Base-by-base conservation (phyloP, 768 basidiomycete species). In the Rhodotorula toruloides region DNA sequence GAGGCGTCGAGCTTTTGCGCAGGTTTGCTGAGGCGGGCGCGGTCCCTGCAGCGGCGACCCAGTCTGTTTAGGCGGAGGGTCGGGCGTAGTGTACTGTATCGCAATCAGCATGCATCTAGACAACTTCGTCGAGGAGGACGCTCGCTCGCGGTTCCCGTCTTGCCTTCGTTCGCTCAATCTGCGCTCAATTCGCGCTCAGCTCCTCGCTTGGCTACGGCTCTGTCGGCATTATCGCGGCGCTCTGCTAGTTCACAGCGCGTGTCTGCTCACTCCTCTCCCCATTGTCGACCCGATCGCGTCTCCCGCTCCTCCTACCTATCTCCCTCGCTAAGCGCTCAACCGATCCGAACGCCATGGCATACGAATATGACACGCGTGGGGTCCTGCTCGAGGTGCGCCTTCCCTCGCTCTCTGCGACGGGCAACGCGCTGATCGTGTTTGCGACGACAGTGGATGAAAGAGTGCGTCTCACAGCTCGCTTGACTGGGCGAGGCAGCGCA, bases 291-390 rank as follows among this genome's bases (percentile, higher is more conserved):
- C 34, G 19, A 21, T 10, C 19, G 1, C 52, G 22, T 54, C 53
- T 12, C 56, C 36, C 21, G 27, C 29, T n/a, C 34, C 27, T 27
- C 13, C 25, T 14, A 13, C 47, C 37, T 4, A 2, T 37, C 53
- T 36, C 55, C 25, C 31, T 43, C 37, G 17, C 13, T 5, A 11
- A 40, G 6, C 16, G 2, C 39, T 32, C 54, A 5, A 22, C 32
- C n/a, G 29, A 3, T 40, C 10, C 37, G 3, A 17, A 12, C 43
- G 22, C 46, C 8, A 65, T 69, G 61, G 50, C 65, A 0, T 58
- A 63, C 43, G 70, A 71, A 29, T 71, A 71, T 43, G 70, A 71
- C 34, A 61, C 63, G 0, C 61, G 64, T 29, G 54, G 58, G 7
- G 70, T 71, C 3, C 34, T 71, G 27, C 63, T 71, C 34, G 70